Base-by-base conservation (phyloP, 208 protist species). In the Angomonas desouzai region DNA sequence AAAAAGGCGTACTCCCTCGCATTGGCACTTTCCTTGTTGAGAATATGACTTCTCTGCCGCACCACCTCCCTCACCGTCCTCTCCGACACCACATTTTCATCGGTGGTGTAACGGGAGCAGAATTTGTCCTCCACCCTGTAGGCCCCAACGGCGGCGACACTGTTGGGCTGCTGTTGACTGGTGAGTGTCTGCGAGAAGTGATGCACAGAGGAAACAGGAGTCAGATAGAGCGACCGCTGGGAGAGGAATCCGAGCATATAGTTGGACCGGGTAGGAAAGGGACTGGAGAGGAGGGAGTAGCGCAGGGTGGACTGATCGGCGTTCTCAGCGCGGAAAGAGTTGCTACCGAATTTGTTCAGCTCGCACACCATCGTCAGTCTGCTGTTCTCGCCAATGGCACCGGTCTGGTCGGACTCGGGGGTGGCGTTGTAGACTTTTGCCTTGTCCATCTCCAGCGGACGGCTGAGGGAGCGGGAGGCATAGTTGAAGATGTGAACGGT, bases 401-500 rank as follows among this genome's bases (percentile, higher is more conserved):
- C 43, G 45, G 48, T 2, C 3, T 1, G 47, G 34, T 27, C 66
- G 40, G 2, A 16, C 13, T 66, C 48, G 7, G 22, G 40, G 1
- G 22, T 20, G 40, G n/a, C 33, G 18, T 45, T 74, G 34, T 85
- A 91, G 23, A 95, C 53, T 18, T 68, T 77, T 23, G 76, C 75
- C 6, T 83, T 73, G n/a, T 74, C 82, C 2, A 78, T 66, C 34
- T 97, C 89, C 47, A 95, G 93, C 3, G 89, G 85, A 0, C 87
- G 78, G 18, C 81, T 64, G 25, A 61, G 76, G 3, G 68, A 58
- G 3, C 91, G 76, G 47, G 93, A 59, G 18, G 91, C 87, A 63
- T 89, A 97, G 66, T 95, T 89, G 58, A 97, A 95, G 45, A 97
- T 74, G 48, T 97, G 88, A 20, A 87, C 48, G 22, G 92, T 74